These are phyloP conservation scores for Aristolochia contorta DNA, from an alignment of 164 flowering plant genomes.

Conservation along the genomic window DNA sequence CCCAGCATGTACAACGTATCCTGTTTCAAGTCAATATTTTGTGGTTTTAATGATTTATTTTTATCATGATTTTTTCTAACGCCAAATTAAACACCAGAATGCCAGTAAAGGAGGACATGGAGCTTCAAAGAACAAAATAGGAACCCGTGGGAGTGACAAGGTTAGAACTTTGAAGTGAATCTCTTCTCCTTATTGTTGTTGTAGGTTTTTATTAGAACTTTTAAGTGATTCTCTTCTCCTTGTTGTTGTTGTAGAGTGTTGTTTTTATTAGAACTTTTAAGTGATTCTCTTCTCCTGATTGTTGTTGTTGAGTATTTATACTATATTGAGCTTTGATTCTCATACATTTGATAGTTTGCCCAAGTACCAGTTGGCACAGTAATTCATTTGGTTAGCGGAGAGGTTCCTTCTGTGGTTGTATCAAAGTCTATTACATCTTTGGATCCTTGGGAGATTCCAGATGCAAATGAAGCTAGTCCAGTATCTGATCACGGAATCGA, in stretches of 20 bases:
- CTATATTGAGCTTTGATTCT: too few relatives aligned
- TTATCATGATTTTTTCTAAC: not conserved
- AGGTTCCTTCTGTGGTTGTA: conserved; percentile 42
- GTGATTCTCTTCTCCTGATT: not conserved
- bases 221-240: not conserved
- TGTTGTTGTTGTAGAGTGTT: not conserved
- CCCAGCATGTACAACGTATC: too few relatives aligned
- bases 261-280: conserved; percentile 12
- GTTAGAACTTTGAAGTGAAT: conserved; percentile 15
- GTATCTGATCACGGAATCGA: conserved; percentile 11
- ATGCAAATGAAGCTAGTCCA: conserved; percentile 27
- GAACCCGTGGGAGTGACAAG: conserved; percentile 65
- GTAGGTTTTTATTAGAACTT: conserved; percentile 8
- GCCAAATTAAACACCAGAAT: conserved; percentile 26
- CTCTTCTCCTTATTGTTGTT: too few relatives aligned
- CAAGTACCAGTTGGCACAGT: conserved; percentile 88
- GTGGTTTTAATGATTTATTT: too few relatives aligned
- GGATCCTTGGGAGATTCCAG: conserved; percentile 83
- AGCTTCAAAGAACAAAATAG: conserved; percentile 40
- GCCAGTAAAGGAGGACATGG: conserved; percentile 42
- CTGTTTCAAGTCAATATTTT: too few relatives aligned
- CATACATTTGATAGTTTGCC: conserved; percentile 39
- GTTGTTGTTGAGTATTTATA: not conserved
- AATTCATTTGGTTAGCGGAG: conserved; percentile 75
- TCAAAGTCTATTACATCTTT: conserved; percentile 22